Evolutionary conservation across 2,329 filamentous ascomycete genomes (phyloP).

Genomic region (Colletotrichum trifolii): DNA sequence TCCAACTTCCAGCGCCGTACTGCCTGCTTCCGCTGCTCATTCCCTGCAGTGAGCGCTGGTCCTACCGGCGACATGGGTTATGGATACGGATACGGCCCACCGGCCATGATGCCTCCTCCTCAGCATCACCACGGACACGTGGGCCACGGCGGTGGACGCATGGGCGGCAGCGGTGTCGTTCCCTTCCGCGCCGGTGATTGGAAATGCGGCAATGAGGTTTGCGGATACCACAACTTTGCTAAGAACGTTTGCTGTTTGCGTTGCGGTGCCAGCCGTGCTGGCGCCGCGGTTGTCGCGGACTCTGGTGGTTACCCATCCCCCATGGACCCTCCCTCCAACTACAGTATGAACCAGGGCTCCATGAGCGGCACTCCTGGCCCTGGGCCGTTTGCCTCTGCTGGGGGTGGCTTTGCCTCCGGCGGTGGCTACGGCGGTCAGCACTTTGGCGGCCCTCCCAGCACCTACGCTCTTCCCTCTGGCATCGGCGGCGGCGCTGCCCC

Average conservation of each 20-base stretch:
- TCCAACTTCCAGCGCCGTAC: constrained; percentile 99
- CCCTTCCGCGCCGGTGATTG: constrained; percentile 98
- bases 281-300: constrained; percentile 93
- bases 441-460: constrained; percentile 87
- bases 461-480: constrained; percentile 88
- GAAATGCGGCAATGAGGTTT: constrained; percentile 98
- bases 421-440: constrained; percentile 74
- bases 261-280: constrained; percentile 93
- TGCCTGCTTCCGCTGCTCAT: constrained; percentile 98
- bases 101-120: constrained; percentile 82
- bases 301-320: constrained; percentile 89
- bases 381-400: constrained; percentile 77
- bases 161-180: constrained; percentile 86
- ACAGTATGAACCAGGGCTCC: constrained; percentile 87
- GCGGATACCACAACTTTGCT: constrained; percentile 98
- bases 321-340: constrained; percentile 87
- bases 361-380: constrained; percentile 87
- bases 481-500: constrained; percentile 81
- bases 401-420: constrained; percentile 68
- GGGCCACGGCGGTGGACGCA: constrained; percentile 72
- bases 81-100: constrained; percentile 76
- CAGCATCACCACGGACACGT: constrained; percentile 71
- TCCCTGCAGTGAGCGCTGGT: constrained; percentile 89
- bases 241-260: constrained; percentile 99
- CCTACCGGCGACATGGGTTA: constrained; percentile 71